Base-by-base conservation (phyloP, 768 basidiomycete genomes). In the Boletus sensibilis region DNA sequence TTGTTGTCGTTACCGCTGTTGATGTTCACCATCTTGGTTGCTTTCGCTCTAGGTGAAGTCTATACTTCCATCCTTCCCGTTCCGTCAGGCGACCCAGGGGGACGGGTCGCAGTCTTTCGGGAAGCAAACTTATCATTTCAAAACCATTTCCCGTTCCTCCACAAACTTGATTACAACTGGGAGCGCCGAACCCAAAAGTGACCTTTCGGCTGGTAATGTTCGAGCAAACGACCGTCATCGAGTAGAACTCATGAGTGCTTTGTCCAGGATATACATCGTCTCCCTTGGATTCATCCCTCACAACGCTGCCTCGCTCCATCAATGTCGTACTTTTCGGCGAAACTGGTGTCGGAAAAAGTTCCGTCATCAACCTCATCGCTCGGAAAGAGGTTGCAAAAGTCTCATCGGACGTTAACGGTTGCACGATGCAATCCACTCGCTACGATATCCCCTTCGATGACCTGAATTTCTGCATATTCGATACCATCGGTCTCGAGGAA, bases 241-340 rank as follows among this genome's bases (percentile, higher is more conserved):
- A 21, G 31, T 40, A 34, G 33, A 29, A 23, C 62, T 67, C 25
- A 67, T 21, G 21, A 39, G 25, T 27, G 27, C 21, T 43, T 50
- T 31, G 20, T 37, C 18, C 44, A 64, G 59, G 18, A 23, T 14
- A 41, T 20, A 27, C 40, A 44, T 27, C 25, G 11, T 27, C 55
- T 27, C 5, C n/a, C 6, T 47, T 10, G 20, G 34, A 44, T 54
- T 14, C 52, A 35, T 5, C 58, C 1, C 14, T 9, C 12, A 20
- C 46, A 34, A n/a, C 50, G 31, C 58, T 25, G 12, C 38, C 51
- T n/a, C 20, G 1, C 20, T 56, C 61, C 27, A 34, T 61, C 48
- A 79, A 78, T 35, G 63, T 79, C 39, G 62, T 79, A 3, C 54
- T 80, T 20, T 78, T 78, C 40, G 78, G 78, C 5, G 75, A 77